Percentiles rank a stretch among this genome's conserved stretches.
Evolutionary conservation across 768 basidiomycete species (phyloP).

Genomic region (Pulveroboletus ravenelii): DNA sequence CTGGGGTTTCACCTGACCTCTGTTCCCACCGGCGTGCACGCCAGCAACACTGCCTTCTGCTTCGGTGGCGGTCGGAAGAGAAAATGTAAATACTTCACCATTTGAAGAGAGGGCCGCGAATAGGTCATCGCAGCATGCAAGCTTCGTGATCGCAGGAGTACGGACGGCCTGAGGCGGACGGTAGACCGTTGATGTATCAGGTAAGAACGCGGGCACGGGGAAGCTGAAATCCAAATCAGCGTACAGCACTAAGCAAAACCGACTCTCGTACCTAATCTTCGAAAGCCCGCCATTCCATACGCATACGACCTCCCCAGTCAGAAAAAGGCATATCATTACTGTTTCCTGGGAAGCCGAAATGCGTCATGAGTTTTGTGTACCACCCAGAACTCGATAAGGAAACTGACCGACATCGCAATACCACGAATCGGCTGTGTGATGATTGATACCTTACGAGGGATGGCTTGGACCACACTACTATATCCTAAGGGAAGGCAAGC

Average conservation of each 20-base stretch:
- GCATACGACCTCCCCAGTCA: slow-evolving; percentile 77
- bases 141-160: slow-evolving; percentile 70
- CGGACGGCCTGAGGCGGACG: slow-evolving; percentile 74
- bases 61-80: slow-evolving; percentile 37
- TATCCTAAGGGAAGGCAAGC: slow-evolving; percentile 48
- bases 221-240: slow-evolving; percentile 44
- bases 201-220: slow-evolving; percentile 70
- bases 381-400: neutral
- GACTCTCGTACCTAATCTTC: slow-evolving; percentile 58
- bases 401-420: slow-evolving; percentile 68
- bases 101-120: slow-evolving; percentile 81
- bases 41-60: slow-evolving; percentile 14
- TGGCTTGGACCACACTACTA: slow-evolving; percentile 65
- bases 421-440: slow-evolving; percentile 65
- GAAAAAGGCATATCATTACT: slow-evolving; percentile 76
- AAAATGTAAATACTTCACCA: slow-evolving; percentile 91
- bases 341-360: slow-evolving; percentile 54
- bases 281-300: slow-evolving; percentile 72
- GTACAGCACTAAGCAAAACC: neutral
- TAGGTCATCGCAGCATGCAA: slow-evolving; percentile 70
- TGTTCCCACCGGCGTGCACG: slow-evolving; percentile 19
- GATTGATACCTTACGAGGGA: slow-evolving; percentile 78
- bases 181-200: slow-evolving; percentile 64
- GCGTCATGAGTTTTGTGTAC: neutral
- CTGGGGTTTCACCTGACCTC: slow-evolving; percentile 60